These are phyloP conservation scores for Paraphaeosphaeria minitans DNA, from an alignment of 2,329 filamentous ascomycete genomes.

Conservation along the genomic window DNA sequence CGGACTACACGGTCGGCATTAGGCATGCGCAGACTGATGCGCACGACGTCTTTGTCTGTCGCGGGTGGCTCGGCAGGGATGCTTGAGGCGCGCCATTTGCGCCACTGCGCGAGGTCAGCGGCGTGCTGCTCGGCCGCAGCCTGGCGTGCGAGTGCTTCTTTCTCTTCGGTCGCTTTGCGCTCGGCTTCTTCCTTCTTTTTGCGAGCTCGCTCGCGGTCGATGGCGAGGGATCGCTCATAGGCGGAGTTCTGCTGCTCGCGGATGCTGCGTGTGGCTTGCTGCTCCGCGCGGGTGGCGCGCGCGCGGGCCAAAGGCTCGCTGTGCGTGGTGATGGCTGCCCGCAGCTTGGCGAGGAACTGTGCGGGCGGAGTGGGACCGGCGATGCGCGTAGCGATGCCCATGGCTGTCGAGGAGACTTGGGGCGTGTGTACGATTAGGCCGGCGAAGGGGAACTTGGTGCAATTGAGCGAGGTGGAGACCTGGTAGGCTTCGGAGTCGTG, in stretches of 20 bases:
- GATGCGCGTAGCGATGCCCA: slow-evolving; percentile 86
- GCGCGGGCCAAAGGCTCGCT: slow-evolving; percentile 75
- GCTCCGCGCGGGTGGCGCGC: slow-evolving; percentile 76
- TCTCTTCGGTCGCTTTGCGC: slow-evolving; percentile 64
- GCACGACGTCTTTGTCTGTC: slow-evolving; percentile 70
- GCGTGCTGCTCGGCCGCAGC: slow-evolving; percentile 64
- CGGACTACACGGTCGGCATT: slow-evolving; percentile 78
- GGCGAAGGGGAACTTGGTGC: slow-evolving; percentile 91
- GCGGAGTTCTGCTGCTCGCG: slow-evolving; percentile 90
- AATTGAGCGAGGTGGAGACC: slow-evolving; percentile 82
- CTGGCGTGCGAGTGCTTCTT: slow-evolving; percentile 68
- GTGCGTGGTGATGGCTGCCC: slow-evolving; percentile 74
- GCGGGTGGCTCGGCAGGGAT: slow-evolving; percentile 71
- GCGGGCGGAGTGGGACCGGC: slow-evolving; percentile 71
- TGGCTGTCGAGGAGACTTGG: slow-evolving; percentile 79
- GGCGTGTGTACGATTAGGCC: slow-evolving; percentile 87
- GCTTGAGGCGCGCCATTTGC: slow-evolving; percentile 73
- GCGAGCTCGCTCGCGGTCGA: slow-evolving; percentile 82
- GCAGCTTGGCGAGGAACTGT: slow-evolving; percentile 77
- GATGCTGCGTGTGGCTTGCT: slow-evolving; percentile 79
- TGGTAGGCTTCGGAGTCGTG: slow-evolving; percentile 94
- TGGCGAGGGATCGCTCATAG: slow-evolving; percentile 88
- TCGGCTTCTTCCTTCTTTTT: slow-evolving; percentile 76
- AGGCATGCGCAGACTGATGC: slow-evolving; percentile 67
- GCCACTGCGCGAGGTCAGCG: slow-evolving; percentile 72